These are phyloP conservation scores for Teratosphaeria destructans DNA, from an alignment of 2,329 filamentous ascomycete genomes.

Conservation along the genomic window DNA sequence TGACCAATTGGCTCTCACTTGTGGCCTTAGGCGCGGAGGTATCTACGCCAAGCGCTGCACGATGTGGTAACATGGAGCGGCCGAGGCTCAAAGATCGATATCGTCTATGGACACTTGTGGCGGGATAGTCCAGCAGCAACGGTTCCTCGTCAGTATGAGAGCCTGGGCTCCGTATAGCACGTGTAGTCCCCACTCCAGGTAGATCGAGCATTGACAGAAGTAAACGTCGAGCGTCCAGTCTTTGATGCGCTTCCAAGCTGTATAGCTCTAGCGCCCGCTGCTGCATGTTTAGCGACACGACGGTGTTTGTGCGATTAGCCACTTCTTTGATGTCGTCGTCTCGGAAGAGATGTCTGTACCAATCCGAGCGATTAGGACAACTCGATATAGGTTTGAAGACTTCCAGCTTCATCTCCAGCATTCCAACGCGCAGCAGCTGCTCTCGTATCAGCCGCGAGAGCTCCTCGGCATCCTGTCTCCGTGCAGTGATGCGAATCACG, in stretches of 20 bases:
- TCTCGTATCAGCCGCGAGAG: constrained; percentile 14
- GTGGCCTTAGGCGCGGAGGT: not conserved
- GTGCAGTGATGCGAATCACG: constrained; percentile 21
- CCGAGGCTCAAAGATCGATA: not conserved
- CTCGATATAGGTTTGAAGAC: constrained; percentile 3
- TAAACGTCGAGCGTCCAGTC: constrained; percentile 8
- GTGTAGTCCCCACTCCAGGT: not conserved
- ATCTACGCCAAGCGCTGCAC: not conserved
- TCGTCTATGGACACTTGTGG: not conserved
- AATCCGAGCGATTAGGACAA: not conserved
- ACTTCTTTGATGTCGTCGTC: constrained; percentile 12
- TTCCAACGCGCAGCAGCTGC: constrained; percentile 8
- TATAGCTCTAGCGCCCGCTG: constrained; percentile 7
- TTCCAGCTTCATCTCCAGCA: constrained; percentile 9
- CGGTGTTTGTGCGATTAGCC: constrained; percentile 9
- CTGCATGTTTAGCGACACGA: constrained; percentile 3
- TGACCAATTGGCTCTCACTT: not conserved
- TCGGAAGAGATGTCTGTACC: constrained; percentile 4
- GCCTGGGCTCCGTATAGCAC: not conserved
- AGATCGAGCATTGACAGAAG: constrained; percentile 11
- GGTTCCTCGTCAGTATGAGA: too few species aligned
- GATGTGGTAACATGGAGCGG: not conserved
- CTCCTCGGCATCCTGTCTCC: constrained; percentile 19
- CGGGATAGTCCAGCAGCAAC: not conserved
- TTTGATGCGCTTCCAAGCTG: constrained; percentile 1